phyloP scores from a whole-genome alignment of 2,329 filamentous ascomycete genomes.

The Samsoniella hepiali region DNA sequence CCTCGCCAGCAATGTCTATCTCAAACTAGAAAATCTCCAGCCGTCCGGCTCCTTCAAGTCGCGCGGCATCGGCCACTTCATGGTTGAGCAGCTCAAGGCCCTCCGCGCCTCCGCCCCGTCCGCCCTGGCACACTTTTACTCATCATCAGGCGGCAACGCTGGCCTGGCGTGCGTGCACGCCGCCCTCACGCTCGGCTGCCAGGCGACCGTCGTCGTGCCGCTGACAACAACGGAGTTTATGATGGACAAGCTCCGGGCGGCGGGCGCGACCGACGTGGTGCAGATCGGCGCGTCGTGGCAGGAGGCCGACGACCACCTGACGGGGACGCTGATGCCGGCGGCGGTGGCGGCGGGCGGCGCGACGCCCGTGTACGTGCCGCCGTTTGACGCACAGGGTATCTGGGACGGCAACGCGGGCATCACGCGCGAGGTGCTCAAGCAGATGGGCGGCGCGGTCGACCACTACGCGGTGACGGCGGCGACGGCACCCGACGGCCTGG shows the following conservation, averaged over 20 bases:
- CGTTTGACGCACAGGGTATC: constrained; percentile 63
- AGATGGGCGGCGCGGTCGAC: constrained; percentile 30
- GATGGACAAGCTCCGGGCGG: constrained; percentile 61
- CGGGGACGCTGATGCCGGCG: constrained; percentile 46
- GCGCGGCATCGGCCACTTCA: constrained; percentile 68
- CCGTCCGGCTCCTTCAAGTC: constrained; percentile 85
- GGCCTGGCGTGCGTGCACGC: constrained; percentile 76
- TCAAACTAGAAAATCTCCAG: constrained; percentile 80
- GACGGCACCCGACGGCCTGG: constrained; percentile 69
- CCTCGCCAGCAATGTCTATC: constrained; percentile 62
- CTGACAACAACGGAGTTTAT: constrained; percentile 61
- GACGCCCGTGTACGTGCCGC: constrained; percentile 57
- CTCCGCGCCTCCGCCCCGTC: constrained; percentile 17
- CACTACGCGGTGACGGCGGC: constrained; percentile 46
- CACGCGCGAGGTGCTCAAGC: constrained; percentile 43
- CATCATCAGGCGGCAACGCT: constrained; percentile 73
- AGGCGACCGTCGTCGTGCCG: constrained; percentile 71
- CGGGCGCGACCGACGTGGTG: constrained; percentile 61
- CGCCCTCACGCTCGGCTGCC: constrained; percentile 56
- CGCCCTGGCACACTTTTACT: constrained; percentile 59
- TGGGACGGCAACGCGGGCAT: constrained; percentile 62
- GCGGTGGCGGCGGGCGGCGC: constrained; percentile 28
- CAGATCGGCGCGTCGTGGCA: constrained; percentile 63
- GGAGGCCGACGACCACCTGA: constrained; percentile 65
- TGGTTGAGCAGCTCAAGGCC: constrained; percentile 46